Evolutionary conservation across 2,329 filamentous ascomycete genomes (phyloP).

Genomic region (Fusarium marasasianum): DNA sequence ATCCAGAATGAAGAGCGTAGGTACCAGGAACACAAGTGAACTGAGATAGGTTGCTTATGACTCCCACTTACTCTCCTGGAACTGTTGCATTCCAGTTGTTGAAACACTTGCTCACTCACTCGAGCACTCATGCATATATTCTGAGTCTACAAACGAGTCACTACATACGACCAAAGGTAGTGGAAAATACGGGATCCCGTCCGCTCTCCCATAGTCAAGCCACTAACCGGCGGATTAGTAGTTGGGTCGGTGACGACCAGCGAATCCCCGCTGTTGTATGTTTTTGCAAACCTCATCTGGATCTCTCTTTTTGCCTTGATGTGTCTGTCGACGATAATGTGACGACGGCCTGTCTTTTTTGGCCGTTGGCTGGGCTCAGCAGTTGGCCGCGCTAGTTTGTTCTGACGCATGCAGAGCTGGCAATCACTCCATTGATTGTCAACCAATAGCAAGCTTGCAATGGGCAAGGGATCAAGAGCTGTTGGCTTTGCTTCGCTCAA

Average conservation of each 20-base stretch:
- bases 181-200: slow-evolving; percentile 24
- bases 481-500: neutral
- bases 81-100: neutral
- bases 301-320: neutral
- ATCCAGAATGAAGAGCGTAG: neutral
- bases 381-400: neutral
- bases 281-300: neutral
- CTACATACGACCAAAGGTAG: slow-evolving; percentile 17
- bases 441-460: neutral
- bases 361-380: too few species aligned
- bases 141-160: too few species aligned
- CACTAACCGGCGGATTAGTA: slow-evolving; percentile 16
- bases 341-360: neutral
- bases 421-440: neutral
- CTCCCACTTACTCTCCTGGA: neutral
- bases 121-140: neutral
- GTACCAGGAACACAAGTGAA: neutral
- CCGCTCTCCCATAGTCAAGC: slow-evolving; percentile 17
- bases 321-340: neutral
- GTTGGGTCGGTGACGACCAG: slow-evolving; percentile 18
- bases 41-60: neutral
- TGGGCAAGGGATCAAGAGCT: neutral
- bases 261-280: slow-evolving; percentile 9
- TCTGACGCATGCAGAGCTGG: neutral
- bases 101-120: neutral